A percentile compares a stretch with the other conserved stretches of the same genome.
These are phyloP conservation scores for Aquilaria malaccensis DNA, from an alignment of 345 rosid species.

Conservation along the genomic window DNA sequence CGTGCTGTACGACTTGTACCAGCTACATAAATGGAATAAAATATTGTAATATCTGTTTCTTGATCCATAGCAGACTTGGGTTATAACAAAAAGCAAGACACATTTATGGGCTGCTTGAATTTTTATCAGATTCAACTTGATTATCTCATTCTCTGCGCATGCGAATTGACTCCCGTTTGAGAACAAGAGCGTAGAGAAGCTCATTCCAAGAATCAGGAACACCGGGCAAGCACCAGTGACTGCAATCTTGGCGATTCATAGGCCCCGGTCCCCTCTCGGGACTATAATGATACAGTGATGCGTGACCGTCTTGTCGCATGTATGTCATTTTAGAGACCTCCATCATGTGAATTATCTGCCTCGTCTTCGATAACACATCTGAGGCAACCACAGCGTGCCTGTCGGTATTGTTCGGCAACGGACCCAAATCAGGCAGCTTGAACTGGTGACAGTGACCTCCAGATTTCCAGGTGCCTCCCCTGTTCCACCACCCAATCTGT, in stretches of 20 bases:
- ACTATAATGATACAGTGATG: constrained; percentile 42
- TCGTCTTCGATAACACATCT: constrained; percentile 23
- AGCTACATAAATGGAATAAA: too few species aligned
- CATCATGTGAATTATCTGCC: constrained; percentile 23
- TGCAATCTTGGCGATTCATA: constrained; percentile 56
- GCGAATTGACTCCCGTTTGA: constrained; percentile 22
- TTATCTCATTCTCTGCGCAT: constrained; percentile 5
- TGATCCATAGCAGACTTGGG: too few species aligned
- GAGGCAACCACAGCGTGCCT: constrained; percentile 22
- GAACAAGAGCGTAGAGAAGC: constrained; percentile 44
- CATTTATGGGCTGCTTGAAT: too few species aligned
- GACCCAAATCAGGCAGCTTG: constrained; percentile 38
- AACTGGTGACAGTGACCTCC: constrained; percentile 17
- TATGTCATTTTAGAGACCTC: constrained; percentile 45
- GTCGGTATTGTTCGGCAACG: constrained; percentile 20
- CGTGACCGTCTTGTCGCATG: constrained; percentile 50
- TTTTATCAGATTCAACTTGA: too few species aligned
- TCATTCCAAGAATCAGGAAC: constrained; percentile 77
- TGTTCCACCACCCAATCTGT: constrained; percentile 17
- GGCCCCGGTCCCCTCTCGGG: constrained; percentile 36
- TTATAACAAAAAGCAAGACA: too few species aligned
- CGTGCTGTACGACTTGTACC: too few species aligned
- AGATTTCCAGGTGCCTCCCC: constrained; percentile 54
- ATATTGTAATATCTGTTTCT: too few species aligned
- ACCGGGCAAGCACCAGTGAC: constrained; percentile 81